Evolutionary conservation across 208 protist species (phyloP).

Genomic region (Trypanosoma avium): DNA sequence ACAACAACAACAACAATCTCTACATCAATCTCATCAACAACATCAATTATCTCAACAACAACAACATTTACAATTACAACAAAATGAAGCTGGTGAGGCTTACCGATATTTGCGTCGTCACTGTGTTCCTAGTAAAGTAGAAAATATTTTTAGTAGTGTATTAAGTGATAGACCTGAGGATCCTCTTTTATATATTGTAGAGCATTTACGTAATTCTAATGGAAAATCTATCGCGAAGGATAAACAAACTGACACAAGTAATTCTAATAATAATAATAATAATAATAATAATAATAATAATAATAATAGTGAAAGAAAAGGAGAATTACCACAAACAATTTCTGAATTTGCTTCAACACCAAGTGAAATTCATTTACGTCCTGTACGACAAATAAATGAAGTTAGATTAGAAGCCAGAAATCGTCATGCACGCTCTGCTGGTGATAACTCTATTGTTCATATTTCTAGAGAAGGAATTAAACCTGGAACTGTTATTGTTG

Average conservation of each 20-base stretch:
- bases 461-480: too few species aligned
- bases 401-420: too few species aligned
- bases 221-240: constrained; percentile 15
- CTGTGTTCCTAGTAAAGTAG: constrained; percentile 31
- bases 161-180: constrained; percentile 47
- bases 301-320: background rate
- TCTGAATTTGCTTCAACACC: background rate
- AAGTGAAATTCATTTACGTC: background rate
- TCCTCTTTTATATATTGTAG: constrained; percentile 39
- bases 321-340: too few species aligned
- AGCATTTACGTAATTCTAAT: constrained; percentile 24
- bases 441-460: too few species aligned
- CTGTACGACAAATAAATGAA: background rate
- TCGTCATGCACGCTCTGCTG: too few species aligned
- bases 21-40: constrained; percentile 1
- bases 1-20: background rate
- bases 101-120: constrained; percentile 22
- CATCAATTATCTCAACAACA: constrained; percentile 21
- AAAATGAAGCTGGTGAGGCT: constrained; percentile 9
- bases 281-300: background rate
- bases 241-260: constrained; percentile 8
- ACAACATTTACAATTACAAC: constrained; percentile 2
- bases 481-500: too few species aligned
- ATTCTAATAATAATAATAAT: background rate
- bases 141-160: constrained; percentile 48